phyloP scores from a whole-genome alignment of 2,329 filamentous ascomycete genomes.

The Cordyceps fumosorosea region DNA sequence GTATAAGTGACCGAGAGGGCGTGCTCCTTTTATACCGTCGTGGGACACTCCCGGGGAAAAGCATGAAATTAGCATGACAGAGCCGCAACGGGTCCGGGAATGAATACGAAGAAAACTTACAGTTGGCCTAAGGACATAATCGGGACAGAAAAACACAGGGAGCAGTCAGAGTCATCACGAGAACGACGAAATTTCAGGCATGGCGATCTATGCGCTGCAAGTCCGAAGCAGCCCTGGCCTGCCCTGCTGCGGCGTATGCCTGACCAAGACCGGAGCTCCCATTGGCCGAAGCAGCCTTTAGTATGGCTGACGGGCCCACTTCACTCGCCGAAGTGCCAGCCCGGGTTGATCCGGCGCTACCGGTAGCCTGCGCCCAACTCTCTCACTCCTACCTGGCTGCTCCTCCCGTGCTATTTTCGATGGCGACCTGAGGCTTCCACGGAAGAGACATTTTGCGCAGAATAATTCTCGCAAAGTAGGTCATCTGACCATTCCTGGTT shows the following conservation, averaged over 20 bases:
- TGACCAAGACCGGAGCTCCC: neutral
- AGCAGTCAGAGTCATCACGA: neutral
- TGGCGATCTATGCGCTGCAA: neutral
- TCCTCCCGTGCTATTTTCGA: constrained; percentile 10
- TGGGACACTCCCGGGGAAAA: neutral
- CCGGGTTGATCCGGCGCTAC: constrained; percentile 10
- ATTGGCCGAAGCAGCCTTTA: neutral
- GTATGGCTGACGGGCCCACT: neutral
- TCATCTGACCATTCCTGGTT: constrained; percentile 2
- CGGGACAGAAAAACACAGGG: neutral
- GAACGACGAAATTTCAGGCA: neutral
- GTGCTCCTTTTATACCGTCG: neutral
- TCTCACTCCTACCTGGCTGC: neutral
- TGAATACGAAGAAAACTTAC: neutral
- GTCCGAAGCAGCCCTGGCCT: too few relatives aligned
- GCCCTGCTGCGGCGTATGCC: neutral
- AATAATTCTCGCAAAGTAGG: neutral
- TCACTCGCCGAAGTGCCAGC: neutral
- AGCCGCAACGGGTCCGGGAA: neutral
- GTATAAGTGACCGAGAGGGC: neutral
- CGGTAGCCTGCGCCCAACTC: neutral
- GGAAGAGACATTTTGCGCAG: neutral
- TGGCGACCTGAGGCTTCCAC: neutral
- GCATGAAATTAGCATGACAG: neutral
- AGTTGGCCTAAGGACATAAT: neutral